Percentiles rank a stretch among this genome's conserved stretches.
Evolutionary conservation across 2,329 filamentous ascomycete genomes (phyloP).

Genomic region (Trichoderma endophyticum): DNA sequence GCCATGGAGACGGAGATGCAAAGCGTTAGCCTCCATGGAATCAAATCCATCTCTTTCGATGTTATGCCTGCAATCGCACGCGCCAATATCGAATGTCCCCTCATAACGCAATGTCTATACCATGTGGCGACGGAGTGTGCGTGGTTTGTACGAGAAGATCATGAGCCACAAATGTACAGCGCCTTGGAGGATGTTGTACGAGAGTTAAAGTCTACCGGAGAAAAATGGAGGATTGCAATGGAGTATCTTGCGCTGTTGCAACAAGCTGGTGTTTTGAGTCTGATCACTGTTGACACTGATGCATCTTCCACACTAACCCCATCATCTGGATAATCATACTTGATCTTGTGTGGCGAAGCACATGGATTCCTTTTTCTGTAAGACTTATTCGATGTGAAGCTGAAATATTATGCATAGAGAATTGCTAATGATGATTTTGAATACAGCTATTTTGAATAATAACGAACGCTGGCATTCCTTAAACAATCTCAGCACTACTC

Average conservation of each 20-base stretch:
- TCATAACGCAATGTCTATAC: slow-evolving; percentile 3
- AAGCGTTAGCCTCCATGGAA: neutral
- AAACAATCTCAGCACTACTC: neutral
- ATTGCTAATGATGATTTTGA: neutral
- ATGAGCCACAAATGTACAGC: slow-evolving; percentile 7
- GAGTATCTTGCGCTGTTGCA: slow-evolving; percentile 2
- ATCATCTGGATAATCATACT: neutral
- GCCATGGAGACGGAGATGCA: slow-evolving; percentile 15
- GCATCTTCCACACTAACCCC: neutral
- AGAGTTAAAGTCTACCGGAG: neutral
- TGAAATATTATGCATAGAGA: neutral
- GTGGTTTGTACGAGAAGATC: slow-evolving; percentile 9
- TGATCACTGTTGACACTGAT: neutral
- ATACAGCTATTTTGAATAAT: neutral
- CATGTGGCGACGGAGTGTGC: slow-evolving; percentile 9
- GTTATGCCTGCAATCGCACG: neutral
- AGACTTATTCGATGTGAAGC: neutral
- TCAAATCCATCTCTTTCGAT: neutral
- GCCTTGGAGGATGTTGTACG: neutral
- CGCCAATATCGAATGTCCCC: slow-evolving; percentile 3
- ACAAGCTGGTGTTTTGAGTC: neutral
- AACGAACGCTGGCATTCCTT: neutral
- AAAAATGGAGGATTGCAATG: neutral
- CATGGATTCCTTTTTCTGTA: neutral
- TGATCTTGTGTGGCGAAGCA: neutral